Conservation (phyloP, 2,329 filamentous ascomycete genomes). For the Diplodia scrobiculata region DNA sequence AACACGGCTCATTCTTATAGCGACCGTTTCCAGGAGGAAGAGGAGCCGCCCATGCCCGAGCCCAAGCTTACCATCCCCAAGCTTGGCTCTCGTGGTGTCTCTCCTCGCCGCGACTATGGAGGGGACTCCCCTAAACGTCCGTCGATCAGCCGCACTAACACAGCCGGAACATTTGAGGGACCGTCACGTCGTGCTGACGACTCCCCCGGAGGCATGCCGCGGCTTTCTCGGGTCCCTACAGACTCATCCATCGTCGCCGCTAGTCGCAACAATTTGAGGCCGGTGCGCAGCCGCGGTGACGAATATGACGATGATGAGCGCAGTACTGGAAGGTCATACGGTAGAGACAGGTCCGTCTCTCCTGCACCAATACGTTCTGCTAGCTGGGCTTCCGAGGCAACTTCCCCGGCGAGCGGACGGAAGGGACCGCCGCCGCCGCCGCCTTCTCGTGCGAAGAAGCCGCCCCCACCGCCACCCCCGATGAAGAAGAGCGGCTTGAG, state of each 20-base stretch:
- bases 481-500: conserved; percentile 61
- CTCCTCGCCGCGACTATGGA: conserved; percentile 37
- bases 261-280: conserved; percentile 52
- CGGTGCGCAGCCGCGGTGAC: conserved; percentile 41
- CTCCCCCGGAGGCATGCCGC: conserved; percentile 50
- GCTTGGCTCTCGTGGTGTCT: conserved; percentile 49
- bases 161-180: conserved; percentile 61
- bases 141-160: conserved; percentile 46
- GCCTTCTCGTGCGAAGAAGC: conserved; percentile 65
- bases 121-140: conserved; percentile 49
- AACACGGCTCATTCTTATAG: conserved; percentile 66
- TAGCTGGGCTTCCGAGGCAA: conserved; percentile 46
- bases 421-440: conserved; percentile 63
- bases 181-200: conserved; percentile 57
- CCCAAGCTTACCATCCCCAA: conserved; percentile 51
- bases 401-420: conserved; percentile 35
- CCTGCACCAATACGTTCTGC: conserved; percentile 57
- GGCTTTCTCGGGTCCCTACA: conserved; percentile 57
- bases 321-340: conserved; percentile 35
- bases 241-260: conserved; percentile 56
- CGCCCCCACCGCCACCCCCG: conserved; percentile 64
- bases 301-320: conserved; percentile 41
- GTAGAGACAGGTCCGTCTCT: conserved; percentile 53
- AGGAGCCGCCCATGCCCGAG: conserved; percentile 57
- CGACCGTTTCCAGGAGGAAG: conserved; percentile 60